These are phyloP conservation scores for Hypoxylon fragiforme DNA, from an alignment of 495 filamentous ascomycete species.

Conservation along the genomic window DNA sequence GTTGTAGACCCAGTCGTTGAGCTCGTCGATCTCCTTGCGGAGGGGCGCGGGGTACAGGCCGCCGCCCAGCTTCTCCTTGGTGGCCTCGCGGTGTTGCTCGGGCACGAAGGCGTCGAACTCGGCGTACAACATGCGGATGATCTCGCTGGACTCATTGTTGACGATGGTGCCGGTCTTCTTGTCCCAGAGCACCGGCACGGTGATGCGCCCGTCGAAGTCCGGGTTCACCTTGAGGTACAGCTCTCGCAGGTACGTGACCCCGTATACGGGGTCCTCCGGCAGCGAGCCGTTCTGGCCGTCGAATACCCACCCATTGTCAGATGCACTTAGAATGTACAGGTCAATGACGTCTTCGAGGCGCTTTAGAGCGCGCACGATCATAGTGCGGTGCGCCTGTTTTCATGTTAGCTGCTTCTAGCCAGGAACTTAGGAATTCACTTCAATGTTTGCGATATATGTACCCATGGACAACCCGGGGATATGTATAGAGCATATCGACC, in stretches of 20 bases:
- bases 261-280: conserved; percentile 62
- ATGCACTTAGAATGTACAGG: conserved; percentile 57
- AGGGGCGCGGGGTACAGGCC: conserved; percentile 63
- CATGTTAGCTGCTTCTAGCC: conserved; percentile 7
- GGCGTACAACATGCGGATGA: conserved; percentile 67
- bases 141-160: conserved; percentile 77
- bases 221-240: conserved; percentile 68
- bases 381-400: conserved; percentile 62
- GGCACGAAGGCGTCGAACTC: conserved; percentile 76
- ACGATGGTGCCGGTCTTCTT: conserved; percentile 68
- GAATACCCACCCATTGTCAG: conserved; percentile 69
- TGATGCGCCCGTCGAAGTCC: conserved; percentile 65
- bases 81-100: conserved; percentile 59
- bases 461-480: conserved; percentile 69
- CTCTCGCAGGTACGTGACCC: conserved; percentile 62
- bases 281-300: conserved; percentile 55
- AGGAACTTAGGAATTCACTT: not conserved
- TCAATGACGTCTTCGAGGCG: conserved; percentile 66
- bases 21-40: conserved; percentile 65
- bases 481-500: conserved; percentile 72
- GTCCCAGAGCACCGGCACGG: conserved; percentile 75
- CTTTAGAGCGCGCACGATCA: conserved; percentile 65
- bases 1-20: conserved; percentile 83
- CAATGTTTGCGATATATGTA: conserved; percentile 16
- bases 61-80: conserved; percentile 42